Evolutionary conservation across 1,139 yeast species (phyloP).

Genomic region (Arxiozyma slooffiae): DNA sequence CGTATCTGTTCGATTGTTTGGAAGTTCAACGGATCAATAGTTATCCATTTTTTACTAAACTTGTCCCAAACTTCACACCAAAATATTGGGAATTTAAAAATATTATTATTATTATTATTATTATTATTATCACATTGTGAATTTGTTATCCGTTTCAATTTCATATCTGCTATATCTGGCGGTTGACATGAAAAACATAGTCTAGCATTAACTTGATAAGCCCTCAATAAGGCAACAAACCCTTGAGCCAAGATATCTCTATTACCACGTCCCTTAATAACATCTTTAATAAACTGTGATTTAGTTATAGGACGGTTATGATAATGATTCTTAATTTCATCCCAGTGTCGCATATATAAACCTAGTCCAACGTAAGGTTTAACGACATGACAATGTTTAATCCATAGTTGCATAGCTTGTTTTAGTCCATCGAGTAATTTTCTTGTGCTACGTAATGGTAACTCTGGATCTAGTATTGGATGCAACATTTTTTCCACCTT

Average conservation of each 20-base stretch:
- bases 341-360: constrained; percentile 50
- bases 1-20: constrained; percentile 60
- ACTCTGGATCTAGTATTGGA: constrained; percentile 34
- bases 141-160: constrained; percentile 5
- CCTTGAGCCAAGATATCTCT: constrained; percentile 82
- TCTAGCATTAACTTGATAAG: constrained; percentile 64
- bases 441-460: constrained; percentile 46
- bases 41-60: constrained; percentile 63
- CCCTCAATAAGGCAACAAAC: constrained; percentile 63
- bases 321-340: constrained; percentile 33
- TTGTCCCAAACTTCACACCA: constrained; percentile 96
- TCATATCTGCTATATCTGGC: constrained; percentile 60
- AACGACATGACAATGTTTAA: constrained; percentile 45
- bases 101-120: constrained; percentile 19
- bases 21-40: constrained; percentile 69
- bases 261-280: constrained; percentile 50
- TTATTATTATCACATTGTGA: no score
- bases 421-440: constrained; percentile 66
- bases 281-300: constrained; percentile 35
- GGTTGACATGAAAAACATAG: constrained; percentile 79
- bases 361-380: constrained; percentile 32
- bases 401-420: constrained; percentile 54
- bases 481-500: constrained; percentile 39
- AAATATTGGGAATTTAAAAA: constrained; percentile 51
- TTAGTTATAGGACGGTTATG: constrained; percentile 28